Conservation (phyloP, 352 stramenopile genomes). For the Pythium myriotylum region DNA sequence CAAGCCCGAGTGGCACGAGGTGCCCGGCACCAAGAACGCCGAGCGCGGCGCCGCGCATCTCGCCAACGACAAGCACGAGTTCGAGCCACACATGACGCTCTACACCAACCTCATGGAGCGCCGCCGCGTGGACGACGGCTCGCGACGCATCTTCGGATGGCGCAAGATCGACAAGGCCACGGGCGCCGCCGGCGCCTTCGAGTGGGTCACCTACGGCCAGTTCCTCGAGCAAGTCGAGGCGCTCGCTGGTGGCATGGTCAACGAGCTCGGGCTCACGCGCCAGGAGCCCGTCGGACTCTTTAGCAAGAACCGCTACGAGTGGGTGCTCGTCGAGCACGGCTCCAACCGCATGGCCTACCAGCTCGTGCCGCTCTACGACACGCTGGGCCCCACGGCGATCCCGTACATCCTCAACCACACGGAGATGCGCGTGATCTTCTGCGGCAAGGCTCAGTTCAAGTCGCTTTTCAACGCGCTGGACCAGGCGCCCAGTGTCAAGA, state of each 20-base stretch:
- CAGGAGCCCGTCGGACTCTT: conserved; percentile 69
- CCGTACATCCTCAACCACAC: conserved; percentile 82
- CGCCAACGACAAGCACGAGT: conserved; percentile 24
- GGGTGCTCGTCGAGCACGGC: conserved; percentile 63
- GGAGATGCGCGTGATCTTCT: conserved; percentile 72
- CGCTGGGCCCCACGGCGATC: conserved; percentile 65
- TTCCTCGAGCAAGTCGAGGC: conserved; percentile 53
- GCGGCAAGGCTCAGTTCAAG: conserved; percentile 57
- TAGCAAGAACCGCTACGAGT: conserved; percentile 73
- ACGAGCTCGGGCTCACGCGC: conserved; percentile 37
- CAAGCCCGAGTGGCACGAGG: conserved; percentile 21
- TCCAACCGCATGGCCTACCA: conserved; percentile 71
- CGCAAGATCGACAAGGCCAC: conserved; percentile 45
- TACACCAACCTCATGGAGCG: conserved; percentile 54
- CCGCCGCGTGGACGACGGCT: conserved; percentile 48
- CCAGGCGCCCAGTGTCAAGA: conserved; percentile 52
- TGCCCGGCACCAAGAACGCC: conserved; percentile 20
- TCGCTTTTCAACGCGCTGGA: conserved; percentile 50
- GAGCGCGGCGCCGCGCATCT: conserved; percentile 23
- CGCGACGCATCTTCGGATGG: conserved; percentile 58
- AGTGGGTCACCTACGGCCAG: conserved; percentile 64
- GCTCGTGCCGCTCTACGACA: conserved; percentile 86
- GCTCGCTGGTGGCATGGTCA: conserved; percentile 41
- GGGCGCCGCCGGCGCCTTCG: conserved; percentile 41
- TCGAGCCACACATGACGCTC: conserved; percentile 49